Base-by-base conservation (phyloP, 164 flowering plant species). In the Kingdonia uniflora region DNA sequence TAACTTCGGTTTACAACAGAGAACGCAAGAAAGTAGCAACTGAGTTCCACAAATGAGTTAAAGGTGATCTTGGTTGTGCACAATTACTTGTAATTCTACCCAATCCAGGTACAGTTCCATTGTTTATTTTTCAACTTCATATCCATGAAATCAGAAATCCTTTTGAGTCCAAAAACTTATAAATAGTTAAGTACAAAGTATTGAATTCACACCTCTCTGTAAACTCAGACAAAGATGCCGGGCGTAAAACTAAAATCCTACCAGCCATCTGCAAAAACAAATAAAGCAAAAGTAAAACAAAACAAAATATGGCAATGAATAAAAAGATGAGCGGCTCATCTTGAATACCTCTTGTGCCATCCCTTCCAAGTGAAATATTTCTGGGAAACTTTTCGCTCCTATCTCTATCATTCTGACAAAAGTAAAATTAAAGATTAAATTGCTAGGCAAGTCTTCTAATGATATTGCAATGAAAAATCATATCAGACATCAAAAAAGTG, bases 331-430 rank as follows among this genome's bases (percentile, higher is more conserved):
- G 17, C 19, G 12, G 45, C 46, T 5, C 15, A 59, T 37, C 25
- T 19, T 23, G 44, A 57, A 54, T 65, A 81, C 95, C 92, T 78
- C 74, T 58, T 77, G 69, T 49, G 89, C 87, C 80, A 81, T 75
- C 68, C 87, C 81, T 61, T 76, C 76, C 59, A 42, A 44, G 29
- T 69, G 75, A 70, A 88, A 85, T 65, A 83, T 54, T 55, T 84
- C 87, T 6, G 95, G 95, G 54, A 81, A 83, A 61, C 97, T 80
- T 57, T 67, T 68, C 23, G 72, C 50, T 62, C 95, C 95, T 60
- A 85, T 88, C 72, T 88, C 95, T 59, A 84, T 80, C 70, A 88
- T 46, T 74, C 94, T 83, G 72, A 49, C 5, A 54, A 64, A 58
- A 29, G 26, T 23, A 38, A 54, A 47, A 42, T 15, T 50, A 17